A percentile compares a stretch with the other conserved stretches of the same genome.
Conservation (phyloP, 306 rosid species). For the Pyrus betulifolia region DNA sequence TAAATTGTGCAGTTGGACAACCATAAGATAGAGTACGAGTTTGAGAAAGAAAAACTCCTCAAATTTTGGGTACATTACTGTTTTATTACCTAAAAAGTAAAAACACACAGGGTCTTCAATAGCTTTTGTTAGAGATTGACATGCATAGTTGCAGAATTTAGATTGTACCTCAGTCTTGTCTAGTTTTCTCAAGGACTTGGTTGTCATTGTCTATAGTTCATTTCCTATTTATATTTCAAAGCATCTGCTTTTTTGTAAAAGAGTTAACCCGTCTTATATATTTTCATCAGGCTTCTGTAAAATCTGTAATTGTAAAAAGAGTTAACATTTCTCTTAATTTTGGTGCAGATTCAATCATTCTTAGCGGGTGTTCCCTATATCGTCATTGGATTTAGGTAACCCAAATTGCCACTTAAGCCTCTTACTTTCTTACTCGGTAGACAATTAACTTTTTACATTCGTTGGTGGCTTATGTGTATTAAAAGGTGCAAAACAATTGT, state of each 20-base stretch:
- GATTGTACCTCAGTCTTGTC: not conserved
- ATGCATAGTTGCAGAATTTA: not conserved
- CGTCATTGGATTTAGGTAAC: constrained; percentile 88
- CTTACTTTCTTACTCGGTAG: constrained; percentile 2
- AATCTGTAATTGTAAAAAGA: not conserved
- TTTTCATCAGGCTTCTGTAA: constrained; percentile 66
- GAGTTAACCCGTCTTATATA: constrained; percentile 4
- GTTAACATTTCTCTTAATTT: constrained; percentile 10
- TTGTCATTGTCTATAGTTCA: not conserved
- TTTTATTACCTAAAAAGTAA: not conserved
- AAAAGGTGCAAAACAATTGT: not conserved
- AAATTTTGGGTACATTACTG: constrained; percentile 64
- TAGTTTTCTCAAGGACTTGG: not conserved
- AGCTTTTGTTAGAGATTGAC: not conserved
- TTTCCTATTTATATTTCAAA: not conserved
- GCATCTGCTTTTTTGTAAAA: not conserved
- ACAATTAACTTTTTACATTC: not conserved
- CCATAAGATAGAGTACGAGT: constrained; percentile 69
- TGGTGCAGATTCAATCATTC: constrained; percentile 90
- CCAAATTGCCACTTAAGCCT: not conserved
- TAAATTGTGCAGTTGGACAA: constrained; percentile 58
- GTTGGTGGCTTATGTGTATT: not conserved
- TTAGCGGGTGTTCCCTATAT: constrained; percentile 89
- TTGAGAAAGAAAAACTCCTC: constrained; percentile 84
- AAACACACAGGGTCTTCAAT: not conserved